These are phyloP conservation scores for Tetracentron sinense DNA, from an alignment of 164 flowering plant genomes.

Conservation along the genomic window DNA sequence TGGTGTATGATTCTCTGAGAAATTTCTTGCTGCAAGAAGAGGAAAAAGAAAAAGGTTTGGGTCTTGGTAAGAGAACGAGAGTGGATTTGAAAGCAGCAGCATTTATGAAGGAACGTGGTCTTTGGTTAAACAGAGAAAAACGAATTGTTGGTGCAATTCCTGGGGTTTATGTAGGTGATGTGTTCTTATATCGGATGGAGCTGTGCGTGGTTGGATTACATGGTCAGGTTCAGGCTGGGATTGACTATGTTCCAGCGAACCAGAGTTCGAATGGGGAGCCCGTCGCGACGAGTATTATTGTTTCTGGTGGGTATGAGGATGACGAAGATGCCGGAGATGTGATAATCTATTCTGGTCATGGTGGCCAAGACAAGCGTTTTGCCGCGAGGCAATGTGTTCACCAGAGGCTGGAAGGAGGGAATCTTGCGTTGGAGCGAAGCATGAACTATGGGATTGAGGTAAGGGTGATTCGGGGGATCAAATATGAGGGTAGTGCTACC, in stretches of 20 bases:
- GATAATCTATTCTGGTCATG: conserved; percentile 78
- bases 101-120: conserved; percentile 44
- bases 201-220: conserved; percentile 82
- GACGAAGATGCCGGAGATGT: conserved; percentile 76
- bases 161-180: conserved; percentile 73
- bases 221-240: conserved; percentile 54
- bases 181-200: conserved; percentile 76
- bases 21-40: conserved; percentile 37
- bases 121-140: conserved; percentile 77
- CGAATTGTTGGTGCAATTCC: conserved; percentile 78
- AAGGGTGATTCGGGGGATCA: conserved; percentile 80
- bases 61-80: conserved; percentile 25
- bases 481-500: conserved; percentile 38
- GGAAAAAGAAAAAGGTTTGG: conserved; percentile 22
- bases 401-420: conserved; percentile 83
- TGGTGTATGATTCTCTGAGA: conserved; percentile 63
- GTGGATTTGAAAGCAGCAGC: conserved; percentile 57
- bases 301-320: conserved; percentile 91
- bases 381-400: conserved; percentile 41
- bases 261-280: conserved; percentile 49
- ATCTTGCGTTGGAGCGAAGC: conserved; percentile 80
- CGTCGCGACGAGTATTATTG: conserved; percentile 80
- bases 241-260: conserved; percentile 39
- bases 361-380: conserved; percentile 53
- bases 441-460: conserved; percentile 79